These are phyloP conservation scores for Neurospora hispaniola DNA, from an alignment of 495 filamentous ascomycete species.

Conservation along the genomic window DNA sequence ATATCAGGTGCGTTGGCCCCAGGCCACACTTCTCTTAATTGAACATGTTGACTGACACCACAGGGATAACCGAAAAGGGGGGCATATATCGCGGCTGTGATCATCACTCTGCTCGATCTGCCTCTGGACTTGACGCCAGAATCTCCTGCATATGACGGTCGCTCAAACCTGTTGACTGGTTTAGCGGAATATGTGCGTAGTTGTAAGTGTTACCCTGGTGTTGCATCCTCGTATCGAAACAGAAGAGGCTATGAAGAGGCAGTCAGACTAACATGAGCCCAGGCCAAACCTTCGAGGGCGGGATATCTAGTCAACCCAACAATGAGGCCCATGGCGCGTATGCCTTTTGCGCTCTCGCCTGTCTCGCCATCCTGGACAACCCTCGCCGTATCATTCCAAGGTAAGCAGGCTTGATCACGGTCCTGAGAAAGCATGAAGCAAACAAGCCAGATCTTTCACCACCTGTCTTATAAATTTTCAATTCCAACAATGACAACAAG, in stretches of 20 bases:
- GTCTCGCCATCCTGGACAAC: constrained; percentile 68
- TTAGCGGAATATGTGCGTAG: constrained; percentile 68
- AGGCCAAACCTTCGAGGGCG: constrained; percentile 93
- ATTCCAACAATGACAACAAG: constrained; percentile 8
- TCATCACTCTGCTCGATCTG: constrained; percentile 72
- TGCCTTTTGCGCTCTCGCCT: constrained; percentile 87
- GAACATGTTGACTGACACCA: not conserved
- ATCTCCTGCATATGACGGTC: constrained; percentile 35
- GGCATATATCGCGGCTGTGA: constrained; percentile 76
- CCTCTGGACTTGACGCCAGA: constrained; percentile 67
- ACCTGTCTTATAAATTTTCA: not conserved
- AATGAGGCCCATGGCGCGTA: constrained; percentile 94
- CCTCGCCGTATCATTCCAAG: constrained; percentile 59
- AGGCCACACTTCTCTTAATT: not conserved
- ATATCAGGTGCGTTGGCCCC: constrained; percentile 57
- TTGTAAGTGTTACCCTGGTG: constrained; percentile 45
- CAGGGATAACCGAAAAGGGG: constrained; percentile 41
- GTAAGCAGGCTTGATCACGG: constrained; percentile 32
- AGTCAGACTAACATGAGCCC: constrained; percentile 3
- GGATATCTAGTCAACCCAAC: constrained; percentile 70
- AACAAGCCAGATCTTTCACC: not conserved
- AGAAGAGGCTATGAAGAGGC: not conserved
- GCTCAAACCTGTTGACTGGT: constrained; percentile 48
- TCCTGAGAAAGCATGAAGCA: not conserved
- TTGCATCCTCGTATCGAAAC: not conserved